phyloP scores from a whole-genome alignment of 257 asterid species.

The Solanum clarkiae region DNA sequence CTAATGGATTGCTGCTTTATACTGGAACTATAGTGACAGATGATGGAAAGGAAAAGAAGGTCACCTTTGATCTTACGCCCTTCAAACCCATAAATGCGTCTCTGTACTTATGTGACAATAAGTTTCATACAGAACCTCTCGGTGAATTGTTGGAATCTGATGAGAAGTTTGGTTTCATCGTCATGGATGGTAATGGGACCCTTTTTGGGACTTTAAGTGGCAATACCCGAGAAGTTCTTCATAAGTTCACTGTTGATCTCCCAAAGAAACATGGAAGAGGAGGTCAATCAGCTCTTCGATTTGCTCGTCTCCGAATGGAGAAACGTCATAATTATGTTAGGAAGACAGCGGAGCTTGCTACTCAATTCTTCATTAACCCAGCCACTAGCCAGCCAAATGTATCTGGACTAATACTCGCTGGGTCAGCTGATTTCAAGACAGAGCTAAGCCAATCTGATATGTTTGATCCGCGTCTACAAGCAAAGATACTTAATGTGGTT shows the following conservation, averaged over 20 bases:
- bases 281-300: constrained; percentile 40
- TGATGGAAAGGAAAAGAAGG: constrained; percentile 41
- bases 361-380: constrained; percentile 33
- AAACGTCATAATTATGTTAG: constrained; percentile 38
- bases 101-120: constrained; percentile 32
- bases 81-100: constrained; percentile 37
- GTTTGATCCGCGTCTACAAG: constrained; percentile 35
- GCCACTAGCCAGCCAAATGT: constrained; percentile 39
- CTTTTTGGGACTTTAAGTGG: constrained; percentile 41
- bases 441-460: constrained; percentile 39
- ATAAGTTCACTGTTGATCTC: constrained; percentile 35
- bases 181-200: constrained; percentile 43
- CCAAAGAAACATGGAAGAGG: constrained; percentile 44
- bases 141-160: constrained; percentile 34
- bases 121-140: constrained; percentile 33
- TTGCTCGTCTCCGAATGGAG: constrained; percentile 42
- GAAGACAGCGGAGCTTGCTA: constrained; percentile 39
- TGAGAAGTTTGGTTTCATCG: constrained; percentile 37
- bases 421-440: constrained; percentile 36
- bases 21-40: constrained; percentile 32
- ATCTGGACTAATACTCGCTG: constrained; percentile 33
- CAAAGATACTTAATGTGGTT: constrained; percentile 35
- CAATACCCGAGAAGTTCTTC: constrained; percentile 35
- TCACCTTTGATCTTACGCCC: constrained; percentile 30
- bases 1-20: constrained; percentile 29